Conservation (phyloP, 1,139 yeast species). For the Kodamaea sp. region DNA sequence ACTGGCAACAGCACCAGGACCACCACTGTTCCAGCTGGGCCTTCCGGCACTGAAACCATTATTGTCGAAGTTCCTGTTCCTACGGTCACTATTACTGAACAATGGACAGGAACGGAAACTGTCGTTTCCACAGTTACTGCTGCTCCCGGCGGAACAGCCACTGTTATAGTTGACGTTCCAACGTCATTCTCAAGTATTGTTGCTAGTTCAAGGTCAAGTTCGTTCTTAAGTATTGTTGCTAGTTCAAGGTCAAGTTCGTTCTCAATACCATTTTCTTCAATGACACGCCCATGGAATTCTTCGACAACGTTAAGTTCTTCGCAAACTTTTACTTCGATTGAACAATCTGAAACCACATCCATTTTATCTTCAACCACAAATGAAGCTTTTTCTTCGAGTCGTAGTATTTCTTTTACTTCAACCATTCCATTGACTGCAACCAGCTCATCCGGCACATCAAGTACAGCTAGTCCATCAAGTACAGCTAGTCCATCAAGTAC, state of each 20-base stretch:
- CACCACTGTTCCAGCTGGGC: slow-evolving; percentile 4
- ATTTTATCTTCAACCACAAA: too few relatives aligned
- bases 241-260: slow-evolving; percentile 8
- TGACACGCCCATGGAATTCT: too few relatives aligned
- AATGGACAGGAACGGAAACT: slow-evolving; percentile 10
- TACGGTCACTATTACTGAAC: slow-evolving; percentile 11
- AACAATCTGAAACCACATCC: too few relatives aligned
- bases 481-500: too few relatives aligned
- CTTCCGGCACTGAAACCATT: slow-evolving; percentile 16
- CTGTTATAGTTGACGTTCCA: slow-evolving; percentile 15
- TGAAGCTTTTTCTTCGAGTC: not conserved
- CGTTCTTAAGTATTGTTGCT: slow-evolving; percentile 4
- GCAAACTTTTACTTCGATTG: not conserved
- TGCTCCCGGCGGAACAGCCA: slow-evolving; percentile 9
- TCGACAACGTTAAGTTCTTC: not conserved
- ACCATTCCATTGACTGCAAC: slow-evolving; percentile 1
- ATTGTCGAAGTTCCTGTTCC: slow-evolving; percentile 18
- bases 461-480: too few relatives aligned
- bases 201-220: slow-evolving; percentile 8
- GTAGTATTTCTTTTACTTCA: not conserved
- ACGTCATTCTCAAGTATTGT: slow-evolving; percentile 7
- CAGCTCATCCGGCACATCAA: too few relatives aligned
- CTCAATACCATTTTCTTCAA: slow-evolving; percentile 1
- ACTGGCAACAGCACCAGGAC: slow-evolving; percentile 2
- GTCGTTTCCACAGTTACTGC: slow-evolving; percentile 10